Evolutionary conservation across 2,329 filamentous ascomycete species (phyloP), one percentile per base, ranked within the genome.

Genomic region (Neoscytalidium dimidiatum): DNA sequence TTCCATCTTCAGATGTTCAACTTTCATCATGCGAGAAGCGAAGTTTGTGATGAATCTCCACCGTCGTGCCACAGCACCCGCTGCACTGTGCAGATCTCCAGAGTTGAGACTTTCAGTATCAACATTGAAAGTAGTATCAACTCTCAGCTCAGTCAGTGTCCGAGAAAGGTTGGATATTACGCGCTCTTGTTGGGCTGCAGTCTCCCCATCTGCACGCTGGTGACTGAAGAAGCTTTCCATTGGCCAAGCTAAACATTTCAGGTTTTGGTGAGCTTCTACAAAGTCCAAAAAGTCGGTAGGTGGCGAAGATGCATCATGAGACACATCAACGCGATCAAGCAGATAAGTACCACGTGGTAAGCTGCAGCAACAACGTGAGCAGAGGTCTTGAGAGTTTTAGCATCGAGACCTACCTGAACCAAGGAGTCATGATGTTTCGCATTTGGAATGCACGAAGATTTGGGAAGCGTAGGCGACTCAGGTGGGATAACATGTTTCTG

Each of bases 171-270:
- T 78, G 1, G 74, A 73, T 4, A 82, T 74, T 0, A 82, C 69
- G 13, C 60, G 63, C 2, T 69, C 64, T 2, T 73, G 69, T 23
- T 74, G 66, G 4, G 58, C 35, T 28, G 33, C 52, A 26, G 56
- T 26, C 46, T 64, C 68, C 19, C 69, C 70, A 29, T 17, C 69
- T n/a, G 9, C 71, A 14, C 67, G 69, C 2, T 41, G 52, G 33
- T 75, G 71, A 8, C 72, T 72, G 67, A 81, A 83, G 71, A 83
- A 80, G n/a, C 73, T 73, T 49, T 80, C 78, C 66, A 82, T 75
- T 0, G 80, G 80, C 81, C 80, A 83, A 4, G 78, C 79, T 14
- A 83, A 71, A 58, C 78, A 82, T 57, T 78, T 72, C 13, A 83
- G 70, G 21, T 78, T 79, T 0, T 72, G 69, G 62, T 83, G 81